Conservation (phyloP, 1,284 basidiomycete genomes). For the Agroathelia rolfsii region DNA sequence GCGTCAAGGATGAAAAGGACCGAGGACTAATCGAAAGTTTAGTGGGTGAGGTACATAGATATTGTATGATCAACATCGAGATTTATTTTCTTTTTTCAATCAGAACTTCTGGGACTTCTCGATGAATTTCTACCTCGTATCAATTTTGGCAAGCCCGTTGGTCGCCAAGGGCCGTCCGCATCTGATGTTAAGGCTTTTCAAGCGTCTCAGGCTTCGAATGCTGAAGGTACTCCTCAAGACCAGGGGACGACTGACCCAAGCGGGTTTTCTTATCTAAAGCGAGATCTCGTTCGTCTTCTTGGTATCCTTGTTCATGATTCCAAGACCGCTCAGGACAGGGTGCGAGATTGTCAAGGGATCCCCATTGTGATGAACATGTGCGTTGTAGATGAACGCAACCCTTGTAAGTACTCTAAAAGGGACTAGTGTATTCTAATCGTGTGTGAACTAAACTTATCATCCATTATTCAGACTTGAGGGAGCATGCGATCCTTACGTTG, state of each 20-base stretch:
- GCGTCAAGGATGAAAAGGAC: conserved; percentile 26
- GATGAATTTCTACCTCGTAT: conserved; percentile 74
- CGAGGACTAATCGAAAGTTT: conserved; percentile 45
- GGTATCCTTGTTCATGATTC: conserved; percentile 62
- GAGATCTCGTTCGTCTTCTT: conserved; percentile 74
- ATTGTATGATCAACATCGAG: conserved; percentile 5
- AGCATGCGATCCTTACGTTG: conserved; percentile 81
- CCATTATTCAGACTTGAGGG: conserved; percentile 59
- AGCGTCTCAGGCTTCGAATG: conserved; percentile 15
- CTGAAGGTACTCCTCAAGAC: conserved; percentile 7
- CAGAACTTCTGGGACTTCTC: conserved; percentile 61
- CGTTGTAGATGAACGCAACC: conserved; percentile 82
- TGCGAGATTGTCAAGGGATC: conserved; percentile 63
- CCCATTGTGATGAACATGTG: conserved; percentile 77
- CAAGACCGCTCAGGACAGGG: conserved; percentile 62
- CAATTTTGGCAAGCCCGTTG: conserved; percentile 54
- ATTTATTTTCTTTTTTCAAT: conserved; percentile 14
- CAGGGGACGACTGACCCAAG: conserved; percentile 27
- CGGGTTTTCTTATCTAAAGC: conserved; percentile 76
- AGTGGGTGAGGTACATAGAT: conserved; percentile 45
- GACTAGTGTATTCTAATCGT: conserved; percentile 15
- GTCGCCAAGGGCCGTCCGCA: conserved; percentile 14
- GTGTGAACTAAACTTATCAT: conserved; percentile 13
- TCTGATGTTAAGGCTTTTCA: too few relatives aligned
- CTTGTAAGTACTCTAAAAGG: too few relatives aligned